Conservation (phyloP, 352 stramenopile genomes). For the Pythium sukuiense region DNA sequence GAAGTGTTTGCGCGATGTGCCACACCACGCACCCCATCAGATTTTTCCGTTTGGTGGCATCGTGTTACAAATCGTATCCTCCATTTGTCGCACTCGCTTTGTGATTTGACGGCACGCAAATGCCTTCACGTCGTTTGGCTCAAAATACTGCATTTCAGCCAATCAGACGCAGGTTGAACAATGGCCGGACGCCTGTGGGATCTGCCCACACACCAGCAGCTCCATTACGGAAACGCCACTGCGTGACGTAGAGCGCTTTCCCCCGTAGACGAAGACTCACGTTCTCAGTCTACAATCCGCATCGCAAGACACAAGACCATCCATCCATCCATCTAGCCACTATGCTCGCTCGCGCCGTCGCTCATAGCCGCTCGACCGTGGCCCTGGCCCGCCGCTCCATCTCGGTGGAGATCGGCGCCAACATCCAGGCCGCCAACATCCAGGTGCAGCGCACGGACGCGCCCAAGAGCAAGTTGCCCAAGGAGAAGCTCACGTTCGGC, state of each 20-base stretch:
- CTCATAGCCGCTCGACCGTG: background rate
- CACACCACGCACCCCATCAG: background rate
- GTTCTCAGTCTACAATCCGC: background rate
- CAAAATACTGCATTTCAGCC: background rate
- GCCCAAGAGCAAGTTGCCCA: constrained; percentile 64
- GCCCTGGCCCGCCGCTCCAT: constrained; percentile 24
- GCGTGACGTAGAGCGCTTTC: constrained; percentile 14
- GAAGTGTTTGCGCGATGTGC: constrained; percentile 3
- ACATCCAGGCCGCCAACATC: constrained; percentile 41
- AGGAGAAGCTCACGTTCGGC: constrained; percentile 92
- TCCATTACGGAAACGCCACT: background rate
- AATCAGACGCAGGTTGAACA: constrained; percentile 26
- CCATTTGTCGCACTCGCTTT: background rate
- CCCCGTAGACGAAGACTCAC: constrained; percentile 15
- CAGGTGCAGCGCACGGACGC: constrained; percentile 43
- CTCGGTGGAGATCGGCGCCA: constrained; percentile 33
- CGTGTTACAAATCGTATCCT: background rate
- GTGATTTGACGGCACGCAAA: constrained; percentile 11
- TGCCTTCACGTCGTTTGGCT: background rate
- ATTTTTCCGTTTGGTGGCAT: background rate
- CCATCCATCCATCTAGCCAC: no score
- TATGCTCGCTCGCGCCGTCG: constrained; percentile 21
- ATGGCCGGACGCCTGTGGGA: constrained; percentile 2
- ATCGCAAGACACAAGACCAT: background rate
- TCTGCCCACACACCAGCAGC: constrained; percentile 10